Percentiles rank a stretch among this genome's conserved stretches.
Conservation (phyloP, 148 eudicot genomes). For the Chenopodium album region DNA sequence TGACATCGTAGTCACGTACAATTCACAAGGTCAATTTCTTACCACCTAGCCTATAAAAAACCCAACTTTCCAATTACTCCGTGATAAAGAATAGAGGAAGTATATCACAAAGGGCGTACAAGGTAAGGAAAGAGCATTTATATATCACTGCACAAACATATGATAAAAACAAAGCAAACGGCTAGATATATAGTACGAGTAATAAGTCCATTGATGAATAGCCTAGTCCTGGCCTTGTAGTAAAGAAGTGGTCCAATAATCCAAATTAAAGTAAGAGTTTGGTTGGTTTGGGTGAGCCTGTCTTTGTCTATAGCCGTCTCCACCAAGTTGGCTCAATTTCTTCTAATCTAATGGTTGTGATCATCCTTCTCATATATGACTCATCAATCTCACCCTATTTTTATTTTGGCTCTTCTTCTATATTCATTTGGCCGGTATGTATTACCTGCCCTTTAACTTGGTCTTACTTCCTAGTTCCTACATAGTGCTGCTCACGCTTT, state of each 20-base stretch:
- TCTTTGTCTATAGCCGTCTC: constrained; percentile 6
- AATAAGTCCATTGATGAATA: no score
- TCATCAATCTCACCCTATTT: not conserved
- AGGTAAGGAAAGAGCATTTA: no score
- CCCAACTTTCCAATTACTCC: no score
- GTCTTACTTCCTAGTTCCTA: constrained; percentile 6
- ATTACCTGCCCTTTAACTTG: not conserved
- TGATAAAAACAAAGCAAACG: no score
- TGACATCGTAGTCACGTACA: no score
- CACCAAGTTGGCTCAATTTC: constrained; percentile 3
- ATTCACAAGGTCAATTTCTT: no score
- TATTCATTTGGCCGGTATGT: not conserved
- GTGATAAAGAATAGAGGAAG: no score
- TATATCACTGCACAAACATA: no score
- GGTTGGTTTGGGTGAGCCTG: not conserved
- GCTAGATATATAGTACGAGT: no score
- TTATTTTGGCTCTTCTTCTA: not conserved
- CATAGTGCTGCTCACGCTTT: constrained; percentile 19
- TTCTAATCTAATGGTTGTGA: constrained; percentile 6
- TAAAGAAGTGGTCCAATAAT: constrained; percentile 16
- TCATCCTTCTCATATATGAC: constrained; percentile 29
- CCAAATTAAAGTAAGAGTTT: not conserved
- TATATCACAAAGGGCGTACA: no score
- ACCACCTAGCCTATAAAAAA: no score
- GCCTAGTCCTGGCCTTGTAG: no score